These are phyloP conservation scores for Kurtzmaniella quercitrusa DNA, from an alignment of 1,139 yeast genomes.

Conservation along the genomic window DNA sequence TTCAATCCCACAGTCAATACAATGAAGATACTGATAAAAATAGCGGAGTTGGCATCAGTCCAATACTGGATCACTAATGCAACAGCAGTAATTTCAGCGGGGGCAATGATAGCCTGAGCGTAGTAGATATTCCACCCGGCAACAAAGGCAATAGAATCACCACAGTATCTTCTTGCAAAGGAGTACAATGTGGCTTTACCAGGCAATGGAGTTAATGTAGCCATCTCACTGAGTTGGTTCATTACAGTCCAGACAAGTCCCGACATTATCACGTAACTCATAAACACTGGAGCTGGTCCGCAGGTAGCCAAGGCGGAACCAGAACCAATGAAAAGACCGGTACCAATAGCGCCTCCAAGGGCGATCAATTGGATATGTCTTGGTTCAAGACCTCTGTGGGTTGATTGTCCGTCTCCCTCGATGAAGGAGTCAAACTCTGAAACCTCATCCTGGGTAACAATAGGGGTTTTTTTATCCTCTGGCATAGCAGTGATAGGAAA, in stretches of 20 bases:
- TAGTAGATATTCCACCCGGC: slow-evolving; percentile 37
- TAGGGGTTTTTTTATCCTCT: neutral
- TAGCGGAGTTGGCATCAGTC: slow-evolving; percentile 23
- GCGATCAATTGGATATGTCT: slow-evolving; percentile 47
- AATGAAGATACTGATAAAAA: slow-evolving; percentile 10
- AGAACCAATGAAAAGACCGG: slow-evolving; percentile 68
- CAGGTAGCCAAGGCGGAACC: slow-evolving; percentile 50
- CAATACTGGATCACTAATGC: slow-evolving; percentile 43
- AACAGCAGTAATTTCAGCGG: slow-evolving; percentile 37
- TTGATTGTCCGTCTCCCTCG: neutral
- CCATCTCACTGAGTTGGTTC: slow-evolving; percentile 50
- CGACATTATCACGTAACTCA: slow-evolving; percentile 39
- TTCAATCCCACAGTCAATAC: slow-evolving; percentile 6
- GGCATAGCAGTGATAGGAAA: neutral
- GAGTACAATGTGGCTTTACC: slow-evolving; percentile 17
- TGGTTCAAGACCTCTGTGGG: slow-evolving; percentile 2
- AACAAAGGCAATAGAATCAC: slow-evolving; percentile 38
- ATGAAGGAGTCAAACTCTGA: neutral
- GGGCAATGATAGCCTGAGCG: slow-evolving; percentile 33
- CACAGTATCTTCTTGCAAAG: slow-evolving; percentile 42
- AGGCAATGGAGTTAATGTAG: slow-evolving; percentile 40
- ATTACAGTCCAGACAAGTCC: slow-evolving; percentile 42
- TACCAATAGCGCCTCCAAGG: slow-evolving; percentile 62
- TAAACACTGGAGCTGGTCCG: slow-evolving; percentile 33
- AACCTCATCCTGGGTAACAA: neutral